phyloP scores from a whole-genome alignment of 2,329 filamentous ascomycete genomes.

The Pseudocercospora vitis region DNA sequence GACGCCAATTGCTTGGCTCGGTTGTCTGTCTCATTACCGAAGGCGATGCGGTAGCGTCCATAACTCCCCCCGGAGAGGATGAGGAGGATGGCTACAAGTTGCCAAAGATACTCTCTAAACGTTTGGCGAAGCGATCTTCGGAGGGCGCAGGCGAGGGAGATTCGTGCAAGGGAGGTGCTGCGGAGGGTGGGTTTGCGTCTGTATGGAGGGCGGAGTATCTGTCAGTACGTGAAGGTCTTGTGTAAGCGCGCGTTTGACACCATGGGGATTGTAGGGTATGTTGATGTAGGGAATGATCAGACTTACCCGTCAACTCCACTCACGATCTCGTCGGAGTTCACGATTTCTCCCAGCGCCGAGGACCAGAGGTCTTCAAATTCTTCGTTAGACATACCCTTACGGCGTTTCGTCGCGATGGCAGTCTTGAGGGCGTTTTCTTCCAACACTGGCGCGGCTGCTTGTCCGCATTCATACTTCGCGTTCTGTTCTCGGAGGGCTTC shows the following conservation, averaged over 20 bases:
- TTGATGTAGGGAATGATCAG: slow-evolving; percentile 20
- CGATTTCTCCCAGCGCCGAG: slow-evolving; percentile 71
- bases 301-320: slow-evolving; percentile 61
- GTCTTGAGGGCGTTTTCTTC: slow-evolving; percentile 71
- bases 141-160: slow-evolving; percentile 83
- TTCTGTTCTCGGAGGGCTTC: slow-evolving; percentile 82
- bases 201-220: slow-evolving; percentile 71
- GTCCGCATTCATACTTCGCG: slow-evolving; percentile 88
- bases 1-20: slow-evolving; percentile 59
- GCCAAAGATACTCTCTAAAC: slow-evolving; percentile 82
- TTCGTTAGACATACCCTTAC: slow-evolving; percentile 77
- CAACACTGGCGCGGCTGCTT: slow-evolving; percentile 66
- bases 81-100: slow-evolving; percentile 67
- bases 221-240: slow-evolving; percentile 64
- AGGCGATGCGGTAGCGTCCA: slow-evolving; percentile 62
- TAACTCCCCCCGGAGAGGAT: slow-evolving; percentile 57
- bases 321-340: slow-evolving; percentile 60
- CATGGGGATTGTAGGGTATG: slow-evolving; percentile 6
- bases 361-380: slow-evolving; percentile 91
- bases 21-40: slow-evolving; percentile 64
- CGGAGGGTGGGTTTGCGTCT: slow-evolving; percentile 58
- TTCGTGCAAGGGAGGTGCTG: slow-evolving; percentile 84
- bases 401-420: slow-evolving; percentile 71
- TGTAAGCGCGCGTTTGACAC: slow-evolving; percentile 20
- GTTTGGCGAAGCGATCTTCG: slow-evolving; percentile 74